Evolutionary conservation across 2,329 filamentous ascomycete species (phyloP), one percentile per base, ranked within the genome.

Genomic region (Claviceps cyperi): DNA sequence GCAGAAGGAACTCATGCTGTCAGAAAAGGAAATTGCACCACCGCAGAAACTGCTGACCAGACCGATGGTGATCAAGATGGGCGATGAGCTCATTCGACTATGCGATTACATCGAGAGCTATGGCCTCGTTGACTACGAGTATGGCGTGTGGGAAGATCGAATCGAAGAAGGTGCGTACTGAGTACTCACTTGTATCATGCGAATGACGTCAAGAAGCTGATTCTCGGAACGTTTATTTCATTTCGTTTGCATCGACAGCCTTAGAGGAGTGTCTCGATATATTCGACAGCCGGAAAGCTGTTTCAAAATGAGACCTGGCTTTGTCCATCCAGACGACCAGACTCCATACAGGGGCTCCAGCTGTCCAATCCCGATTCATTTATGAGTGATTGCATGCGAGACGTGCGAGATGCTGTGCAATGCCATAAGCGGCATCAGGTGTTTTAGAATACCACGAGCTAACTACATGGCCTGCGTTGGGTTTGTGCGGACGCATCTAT

Each of bases 41-140:
- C 66, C 71, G 0, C 78, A 82, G 54, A 81, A 70, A 48, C 64
- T 92, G 13, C 76, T 97, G 58, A 76, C 77, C 35, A 73, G 77
- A 55, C 81, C 84, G 2, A 76, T 73, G 22, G 73, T 97, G 46
- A 80, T 86, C 59, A 82, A 81, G 57, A 83, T 97, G 77, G 88
- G 86, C 13, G 83, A 84, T 50, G 84, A 94, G 59, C 68, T 98
- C 32, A 77, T 94, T 50, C 77, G 81, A 47, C 73, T 95, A 47
- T 94, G 90, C 63, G 89, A 97, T 63, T 78, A 78, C 47, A 78
- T 97, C 54, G 91, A 97, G 66, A 83, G 84, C 57, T 83, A 94
- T 62, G 92, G 92, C n/a, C 71, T 98, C 46, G 88, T 98, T 11
- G 92, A 98, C 68, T 98, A 97, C 64, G 85, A 97, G 61, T 94